Conservation (phyloP, 768 basidiomycete species). For the Naganishia antarctica region DNA sequence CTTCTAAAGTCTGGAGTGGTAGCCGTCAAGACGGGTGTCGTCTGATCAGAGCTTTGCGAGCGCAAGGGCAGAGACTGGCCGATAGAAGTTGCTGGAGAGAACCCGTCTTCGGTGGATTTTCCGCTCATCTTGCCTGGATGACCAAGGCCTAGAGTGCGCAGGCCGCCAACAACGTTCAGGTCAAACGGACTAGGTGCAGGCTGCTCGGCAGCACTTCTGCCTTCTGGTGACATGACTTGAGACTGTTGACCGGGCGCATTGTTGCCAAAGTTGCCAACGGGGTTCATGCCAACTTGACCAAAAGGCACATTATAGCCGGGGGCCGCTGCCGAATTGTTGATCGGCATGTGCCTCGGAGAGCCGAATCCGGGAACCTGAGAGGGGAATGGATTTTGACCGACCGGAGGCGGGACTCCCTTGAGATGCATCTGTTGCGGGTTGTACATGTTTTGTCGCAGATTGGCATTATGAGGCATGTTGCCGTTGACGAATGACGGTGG, state of each 20-base stretch:
- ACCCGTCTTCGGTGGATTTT: constrained; percentile 22
- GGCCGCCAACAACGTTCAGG: constrained; percentile 21
- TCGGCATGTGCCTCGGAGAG: constrained; percentile 14
- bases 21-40: not conserved
- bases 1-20: constrained; percentile 20
- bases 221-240: constrained; percentile 16
- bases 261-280: not conserved
- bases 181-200: constrained; percentile 18
- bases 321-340: constrained; percentile 4
- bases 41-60: constrained; percentile 4
- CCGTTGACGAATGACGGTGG: constrained; percentile 13
- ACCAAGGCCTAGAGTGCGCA: constrained; percentile 42
- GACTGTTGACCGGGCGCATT: constrained; percentile 1
- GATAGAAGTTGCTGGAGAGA: constrained; percentile 32
- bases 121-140: constrained; percentile 35
- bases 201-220: not conserved
- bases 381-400: constrained; percentile 21
- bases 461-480: constrained; percentile 11
- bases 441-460: constrained; percentile 16
- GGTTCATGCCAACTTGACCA: constrained; percentile 9
- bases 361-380: constrained; percentile 21
- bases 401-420: constrained; percentile 5
- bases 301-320: not conserved
- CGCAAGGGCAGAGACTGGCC: not conserved
- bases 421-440: constrained; percentile 15